A percentile compares a stretch with the other conserved stretches of the same genome.
phyloP scores from a whole-genome alignment of 1,139 yeast species.

The Candida tunisiensis region DNA sequence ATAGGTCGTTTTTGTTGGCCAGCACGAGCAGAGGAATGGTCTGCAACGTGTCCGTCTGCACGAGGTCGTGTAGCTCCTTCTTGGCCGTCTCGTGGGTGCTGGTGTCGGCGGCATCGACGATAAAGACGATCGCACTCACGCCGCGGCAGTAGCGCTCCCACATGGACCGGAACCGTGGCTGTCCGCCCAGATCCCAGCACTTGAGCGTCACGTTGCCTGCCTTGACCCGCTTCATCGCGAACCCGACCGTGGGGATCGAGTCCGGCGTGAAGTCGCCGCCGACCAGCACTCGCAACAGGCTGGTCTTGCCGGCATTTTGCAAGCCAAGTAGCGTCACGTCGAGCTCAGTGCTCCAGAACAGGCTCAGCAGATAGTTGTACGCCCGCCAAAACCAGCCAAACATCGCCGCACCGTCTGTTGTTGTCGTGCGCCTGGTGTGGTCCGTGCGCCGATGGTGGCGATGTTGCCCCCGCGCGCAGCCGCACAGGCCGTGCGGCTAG shows the following conservation, averaged over 20 bases:
- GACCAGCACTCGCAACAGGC: conserved; percentile 17
- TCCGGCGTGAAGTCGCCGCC: conserved; percentile 6
- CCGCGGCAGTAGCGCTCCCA: conserved; percentile 26
- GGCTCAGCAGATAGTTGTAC: too few species aligned
- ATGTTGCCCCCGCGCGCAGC: too few species aligned
- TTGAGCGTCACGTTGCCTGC: conserved; percentile 22
- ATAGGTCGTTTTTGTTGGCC: conserved; percentile 22
- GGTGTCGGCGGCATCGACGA: conserved; percentile 21
- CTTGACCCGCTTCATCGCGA: conserved; percentile 21
- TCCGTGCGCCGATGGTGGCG: too few species aligned
- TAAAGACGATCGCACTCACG: conserved; percentile 22
- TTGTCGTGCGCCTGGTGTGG: too few species aligned
- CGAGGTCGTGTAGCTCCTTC: conserved; percentile 17
- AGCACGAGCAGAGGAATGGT: conserved; percentile 21
- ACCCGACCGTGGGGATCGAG: conserved; percentile 24
- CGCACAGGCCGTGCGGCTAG: too few species aligned
- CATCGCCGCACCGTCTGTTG: too few species aligned
- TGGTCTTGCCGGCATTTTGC: conserved; percentile 25
- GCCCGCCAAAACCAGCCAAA: too few species aligned
- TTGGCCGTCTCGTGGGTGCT: conserved; percentile 15
- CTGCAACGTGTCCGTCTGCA: conserved; percentile 15
- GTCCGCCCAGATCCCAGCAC: conserved; percentile 27
- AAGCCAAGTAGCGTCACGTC: conserved; percentile 22
- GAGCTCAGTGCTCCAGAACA: too few species aligned
- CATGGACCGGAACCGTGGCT: conserved; percentile 23